Base-by-base conservation (phyloP, 768 basidiomycete genomes). In the Tremella fuciformis region DNA sequence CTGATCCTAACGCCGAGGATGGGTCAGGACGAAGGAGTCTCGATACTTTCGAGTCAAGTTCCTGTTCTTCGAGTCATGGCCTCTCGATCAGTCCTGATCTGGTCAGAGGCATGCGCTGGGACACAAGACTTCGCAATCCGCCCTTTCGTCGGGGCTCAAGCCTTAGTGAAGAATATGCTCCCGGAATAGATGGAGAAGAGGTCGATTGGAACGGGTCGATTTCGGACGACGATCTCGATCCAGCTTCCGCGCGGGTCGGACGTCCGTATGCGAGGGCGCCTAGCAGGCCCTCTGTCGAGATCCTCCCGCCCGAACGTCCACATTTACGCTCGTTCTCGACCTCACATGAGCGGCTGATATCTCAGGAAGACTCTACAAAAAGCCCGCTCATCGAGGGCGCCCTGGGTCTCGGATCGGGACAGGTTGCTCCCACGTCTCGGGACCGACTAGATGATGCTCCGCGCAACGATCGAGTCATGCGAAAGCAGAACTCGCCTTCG, bases 181-280 rank as follows among this genome's bases (percentile, higher is more conserved):
- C 48, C 4, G 41, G 16, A 6, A 49, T 34, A 34, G 62, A 53
- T 13, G 58, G 65, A 18, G 71, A 72, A n/a, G 63, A 69, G 47
- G 63, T 74, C 1, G 73, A 75, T 56, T 72, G 71, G 71, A 61
- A 63, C 22, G 73, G 63, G 8, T 34, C 61, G 1, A 53, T 72
- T 3, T 66, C 71, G 25, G 73, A 75, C 51, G 74, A 69, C 21
- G 71, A 71, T 46, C 71, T 73, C n/a, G 71, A 47, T 48, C 29
- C 29, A 11, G 11, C 29, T 11, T 34, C 29, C 29, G 29, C 29
- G 29, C 4, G 29, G 29, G 29, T 34, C 4, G 29, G 29, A 34
- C 29, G 29, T 34, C 29, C 29, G 29, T 34, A 34, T 11, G 29
- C 29, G 29, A 34, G 29, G 11, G 29, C 6, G 29, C 29, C 29